A percentile compares a stretch with the other conserved stretches of the same genome.
phyloP scores from a whole-genome alignment of 2,329 filamentous ascomycete species.

The Periconia sp. region DNA sequence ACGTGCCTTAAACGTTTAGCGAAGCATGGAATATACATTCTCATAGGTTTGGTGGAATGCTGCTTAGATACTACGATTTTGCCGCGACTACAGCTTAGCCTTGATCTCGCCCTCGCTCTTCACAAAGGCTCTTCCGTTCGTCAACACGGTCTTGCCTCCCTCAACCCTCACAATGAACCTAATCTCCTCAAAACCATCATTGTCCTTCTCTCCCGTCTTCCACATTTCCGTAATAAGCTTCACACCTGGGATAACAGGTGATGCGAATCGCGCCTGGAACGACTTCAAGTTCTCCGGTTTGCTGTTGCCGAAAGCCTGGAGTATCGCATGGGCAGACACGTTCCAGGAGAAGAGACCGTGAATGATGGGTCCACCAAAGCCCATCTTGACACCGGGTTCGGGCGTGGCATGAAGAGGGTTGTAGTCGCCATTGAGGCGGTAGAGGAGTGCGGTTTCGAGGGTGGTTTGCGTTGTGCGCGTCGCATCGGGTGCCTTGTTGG shows the following conservation, averaged over 20 bases:
- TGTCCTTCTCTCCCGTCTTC: slow-evolving; percentile 72
- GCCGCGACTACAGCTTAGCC: slow-evolving; percentile 46
- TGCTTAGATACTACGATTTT: no score
- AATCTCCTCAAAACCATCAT: slow-evolving; percentile 76
- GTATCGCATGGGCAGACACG: slow-evolving; percentile 72
- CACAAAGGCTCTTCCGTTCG: slow-evolving; percentile 83
- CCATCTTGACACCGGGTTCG: slow-evolving; percentile 85
- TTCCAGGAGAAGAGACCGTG: slow-evolving; percentile 93
- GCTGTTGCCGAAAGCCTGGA: slow-evolving; percentile 75
- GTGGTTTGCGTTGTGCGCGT: slow-evolving; percentile 74
- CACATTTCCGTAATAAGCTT: slow-evolving; percentile 83
- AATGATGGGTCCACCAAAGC: slow-evolving; percentile 87
- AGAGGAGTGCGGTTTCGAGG: slow-evolving; percentile 66
- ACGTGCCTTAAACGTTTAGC: no score
- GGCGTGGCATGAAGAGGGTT: slow-evolving; percentile 91
- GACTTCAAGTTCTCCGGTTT: slow-evolving; percentile 83
- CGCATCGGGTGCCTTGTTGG: slow-evolving; percentile 72
- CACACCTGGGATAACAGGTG: slow-evolving; percentile 82
- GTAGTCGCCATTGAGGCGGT: slow-evolving; percentile 87
- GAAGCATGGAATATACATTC: no score
- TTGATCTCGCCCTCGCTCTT: slow-evolving; percentile 61
- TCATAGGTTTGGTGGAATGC: no score
- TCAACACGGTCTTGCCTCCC: slow-evolving; percentile 83
- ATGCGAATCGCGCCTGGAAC: slow-evolving; percentile 87
- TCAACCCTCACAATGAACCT: slow-evolving; percentile 80